A percentile compares a stretch with the other conserved stretches of the same genome.
Conservation (phyloP, 192 early-diverging fungal species). For the Dispira parvispora region DNA sequence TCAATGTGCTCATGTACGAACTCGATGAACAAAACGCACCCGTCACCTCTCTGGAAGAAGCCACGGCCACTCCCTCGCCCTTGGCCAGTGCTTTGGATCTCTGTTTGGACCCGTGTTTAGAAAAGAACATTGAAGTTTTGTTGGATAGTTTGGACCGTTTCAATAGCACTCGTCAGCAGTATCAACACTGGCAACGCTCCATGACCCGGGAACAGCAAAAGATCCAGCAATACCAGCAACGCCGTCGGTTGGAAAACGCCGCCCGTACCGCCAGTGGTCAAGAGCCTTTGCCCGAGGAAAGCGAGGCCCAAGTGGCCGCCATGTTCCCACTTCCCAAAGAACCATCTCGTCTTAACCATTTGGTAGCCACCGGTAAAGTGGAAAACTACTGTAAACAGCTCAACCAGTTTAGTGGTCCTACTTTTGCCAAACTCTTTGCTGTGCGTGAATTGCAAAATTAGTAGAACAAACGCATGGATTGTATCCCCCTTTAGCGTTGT, state of each 20-base stretch:
- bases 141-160: constrained; percentile 77
- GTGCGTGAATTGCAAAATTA: constrained; percentile 58
- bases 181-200: constrained; percentile 89
- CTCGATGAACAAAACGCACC: constrained; percentile 25
- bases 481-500: no score
- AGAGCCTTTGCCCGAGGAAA: constrained; percentile 55
- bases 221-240: constrained; percentile 36
- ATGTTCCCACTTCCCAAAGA: constrained; percentile 58
- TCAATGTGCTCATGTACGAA: constrained; percentile 58
- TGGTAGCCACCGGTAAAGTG: constrained; percentile 82
- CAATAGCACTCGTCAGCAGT: constrained; percentile 78
- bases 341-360: constrained; percentile 77
- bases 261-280: constrained; percentile 45
- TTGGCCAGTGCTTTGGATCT: constrained; percentile 47
- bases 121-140: constrained; percentile 71
- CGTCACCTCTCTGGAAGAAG: constrained; percentile 16
- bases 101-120: constrained; percentile 65
- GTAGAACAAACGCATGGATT: background rate
- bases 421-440: constrained; percentile 81
- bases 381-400: constrained; percentile 87
- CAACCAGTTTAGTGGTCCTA: constrained; percentile 84
- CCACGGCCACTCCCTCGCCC: constrained; percentile 39
- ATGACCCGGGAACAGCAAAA: constrained; percentile 74
- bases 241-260: constrained; percentile 60
- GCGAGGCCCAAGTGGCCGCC: constrained; percentile 36